phyloP scores from a whole-genome alignment of 768 basidiomycete genomes.

The Gyrodon lividus region DNA sequence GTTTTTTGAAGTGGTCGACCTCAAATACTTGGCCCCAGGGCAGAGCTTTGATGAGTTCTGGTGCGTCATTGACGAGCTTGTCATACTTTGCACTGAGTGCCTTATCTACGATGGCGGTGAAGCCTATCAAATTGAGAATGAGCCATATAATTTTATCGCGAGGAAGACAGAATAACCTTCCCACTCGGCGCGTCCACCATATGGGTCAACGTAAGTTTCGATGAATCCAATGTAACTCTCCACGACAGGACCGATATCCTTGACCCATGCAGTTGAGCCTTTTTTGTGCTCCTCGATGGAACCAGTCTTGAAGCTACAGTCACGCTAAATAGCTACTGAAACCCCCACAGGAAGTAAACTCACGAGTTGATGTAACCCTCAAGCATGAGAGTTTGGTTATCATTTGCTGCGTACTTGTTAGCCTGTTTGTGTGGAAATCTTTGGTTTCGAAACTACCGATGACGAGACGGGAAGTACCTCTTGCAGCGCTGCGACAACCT shows the following conservation, averaged over 20 bases:
- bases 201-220: slow-evolving; percentile 87
- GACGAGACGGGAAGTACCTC: slow-evolving; percentile 43
- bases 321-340: neutral
- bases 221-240: slow-evolving; percentile 88
- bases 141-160: neutral
- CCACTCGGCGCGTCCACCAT: slow-evolving; percentile 91
- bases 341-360: slow-evolving; percentile 13
- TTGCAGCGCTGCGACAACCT: slow-evolving; percentile 52
- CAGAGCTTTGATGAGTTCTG: slow-evolving; percentile 73
- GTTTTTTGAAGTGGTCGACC: slow-evolving; percentile 77
- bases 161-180: slow-evolving; percentile 52
- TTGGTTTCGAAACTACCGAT: neutral
- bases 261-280: slow-evolving; percentile 79
- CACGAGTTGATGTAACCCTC: slow-evolving; percentile 79
- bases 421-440: slow-evolving; percentile 43
- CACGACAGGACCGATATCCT: slow-evolving; percentile 83
- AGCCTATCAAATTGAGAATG: slow-evolving; percentile 46
- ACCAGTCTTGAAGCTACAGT: slow-evolving; percentile 62
- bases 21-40: slow-evolving; percentile 76
- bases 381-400: slow-evolving; percentile 71
- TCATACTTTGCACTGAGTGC: slow-evolving; percentile 80
- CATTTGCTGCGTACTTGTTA: slow-evolving; percentile 70
- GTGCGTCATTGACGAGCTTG: slow-evolving; percentile 69
- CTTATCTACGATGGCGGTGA: slow-evolving; percentile 88
- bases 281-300: slow-evolving; percentile 79